Percentiles rank a stretch among this genome's conserved stretches.
Evolutionary conservation across 1,139 yeast species (phyloP).

Genomic region (Protomyces arabidopsidicola): DNA sequence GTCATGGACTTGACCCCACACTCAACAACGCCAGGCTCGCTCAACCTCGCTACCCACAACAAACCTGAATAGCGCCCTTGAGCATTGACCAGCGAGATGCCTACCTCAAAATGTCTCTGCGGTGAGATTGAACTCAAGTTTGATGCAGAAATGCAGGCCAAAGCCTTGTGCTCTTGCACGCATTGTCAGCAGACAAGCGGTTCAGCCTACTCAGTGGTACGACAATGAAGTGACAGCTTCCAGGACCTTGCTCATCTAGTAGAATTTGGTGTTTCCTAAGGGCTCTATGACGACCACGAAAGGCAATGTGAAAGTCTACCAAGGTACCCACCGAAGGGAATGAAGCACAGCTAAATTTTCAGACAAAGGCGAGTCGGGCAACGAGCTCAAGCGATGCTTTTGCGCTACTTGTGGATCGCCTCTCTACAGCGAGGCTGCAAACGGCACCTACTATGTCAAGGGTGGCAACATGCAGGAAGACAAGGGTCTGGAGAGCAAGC

Average conservation of each 20-base stretch:
- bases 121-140: not conserved
- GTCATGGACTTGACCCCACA: too few species aligned
- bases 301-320: not conserved
- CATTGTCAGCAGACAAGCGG: conserved; percentile 3
- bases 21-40: too few species aligned
- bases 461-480: not conserved
- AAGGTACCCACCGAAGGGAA: too few species aligned
- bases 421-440: not conserved
- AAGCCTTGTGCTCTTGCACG: not conserved
- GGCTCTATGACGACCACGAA: not conserved
- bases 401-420: conserved; percentile 1
- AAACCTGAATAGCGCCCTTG: too few species aligned
- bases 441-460: conserved; percentile 9
- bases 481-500: not conserved
- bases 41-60: too few species aligned
- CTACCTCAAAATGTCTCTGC: not conserved
- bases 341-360: not conserved
- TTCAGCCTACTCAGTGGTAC: not conserved
- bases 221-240: not conserved
- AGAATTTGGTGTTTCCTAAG: not conserved
- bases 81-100: not conserved
- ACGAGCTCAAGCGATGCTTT: conserved; percentile 1
- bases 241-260: not conserved
- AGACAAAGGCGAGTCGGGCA: conserved; percentile 3
- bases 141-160: not conserved